Evolutionary conservation across 2,329 filamentous ascomycete species (phyloP), one percentile per base, ranked within the genome.

Genomic region (Phaeosphaeria sp.): DNA sequence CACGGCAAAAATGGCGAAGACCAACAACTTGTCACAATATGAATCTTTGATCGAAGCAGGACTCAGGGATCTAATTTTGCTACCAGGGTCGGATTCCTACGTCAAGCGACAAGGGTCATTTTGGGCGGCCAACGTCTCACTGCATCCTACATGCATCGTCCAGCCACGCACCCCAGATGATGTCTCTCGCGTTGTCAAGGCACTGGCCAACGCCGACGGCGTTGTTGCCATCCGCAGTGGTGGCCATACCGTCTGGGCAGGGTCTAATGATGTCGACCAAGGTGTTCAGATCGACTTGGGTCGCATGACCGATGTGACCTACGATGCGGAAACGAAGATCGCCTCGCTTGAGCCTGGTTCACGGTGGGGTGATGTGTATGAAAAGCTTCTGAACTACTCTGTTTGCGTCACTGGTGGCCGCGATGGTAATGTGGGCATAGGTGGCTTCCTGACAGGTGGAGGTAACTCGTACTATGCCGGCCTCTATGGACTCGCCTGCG

Each of bases 341-440:
- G 69, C 66, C 1, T 57, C 46, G 18, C 58, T 75, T 6, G 60
- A 58, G 4, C 61, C 71, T 7, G 74, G 74, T 1, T 53, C 58
- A 5, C 67, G 69, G 11, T 79, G 77, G 75, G 55, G 56, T 15
- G 63, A 77, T 25, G 77, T 79, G 2, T 80, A 80, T 49, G 55
- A 62, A n/a, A 52, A 58, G 18, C 58, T 66, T 18, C 62, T 69
- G 10, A 52, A 55, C 18, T 48, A 60, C 13, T 50, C 61, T 6
- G 36, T 63, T 6, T 59, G 62, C 3, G 69, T 65, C 1, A 50
- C 63, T 15, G 65, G 71, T 13, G 71, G 69, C 3, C 64, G 72
- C 9, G 64, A 66, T 13, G 68, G 67, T n/a, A 59, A 60, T 25
- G 72, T 75, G 0, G 72, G 72, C 5, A 64, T 72, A 0, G 66